Base-by-base conservation (phyloP, 441 rosid genomes). In the Bruguiera hainesii region DNA sequence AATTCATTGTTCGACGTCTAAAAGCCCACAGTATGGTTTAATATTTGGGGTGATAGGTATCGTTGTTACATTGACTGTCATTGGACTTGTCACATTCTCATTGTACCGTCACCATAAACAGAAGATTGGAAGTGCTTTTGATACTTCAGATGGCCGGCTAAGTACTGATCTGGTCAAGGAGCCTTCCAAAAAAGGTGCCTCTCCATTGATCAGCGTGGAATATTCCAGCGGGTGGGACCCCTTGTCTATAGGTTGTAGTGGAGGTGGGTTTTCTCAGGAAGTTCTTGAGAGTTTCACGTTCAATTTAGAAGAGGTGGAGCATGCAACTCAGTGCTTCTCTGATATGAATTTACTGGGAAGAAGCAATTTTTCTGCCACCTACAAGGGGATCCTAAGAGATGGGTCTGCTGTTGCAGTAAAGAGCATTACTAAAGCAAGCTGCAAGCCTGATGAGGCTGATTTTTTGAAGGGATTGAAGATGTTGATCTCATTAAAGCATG, bases 141-240 rank as follows among this genome's bases (percentile, higher is more conserved):
- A 88, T 50, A 61, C 74, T 66, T 75, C 83, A 9, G 98, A 90
- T 55, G 69, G 85, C 73, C 80, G 88, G 60, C 78, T 83, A 37
- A 94, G 96, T 67, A 85, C 84, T 30, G 96, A 91, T 67, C 90
- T 87, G 70, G 75, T 65, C 73, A 89, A 88, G 79, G 96, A 85
- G 67, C 74, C 72, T 66, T 76, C 73, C 79, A 79, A 85, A 63
- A 90, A 83, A 76, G 83, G 85, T 74, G 84, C 83, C 59, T 91
- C 97, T 23, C 91, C 97, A 11, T 86, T 90, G 13, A 84, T 86
- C 26, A 88, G 91, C 78, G 84, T 91, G 23, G 99, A 94, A 79
- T 91, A 91, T 75, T 84, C 94, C n/a, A 91, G 56, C 28, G 93
- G 99, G 23, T 95, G 98, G 98, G 99, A 95, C 65, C 97, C 97